Evolutionary conservation across 768 basidiomycete species (phyloP).

Genomic region (Strobilomyces confusus): DNA sequence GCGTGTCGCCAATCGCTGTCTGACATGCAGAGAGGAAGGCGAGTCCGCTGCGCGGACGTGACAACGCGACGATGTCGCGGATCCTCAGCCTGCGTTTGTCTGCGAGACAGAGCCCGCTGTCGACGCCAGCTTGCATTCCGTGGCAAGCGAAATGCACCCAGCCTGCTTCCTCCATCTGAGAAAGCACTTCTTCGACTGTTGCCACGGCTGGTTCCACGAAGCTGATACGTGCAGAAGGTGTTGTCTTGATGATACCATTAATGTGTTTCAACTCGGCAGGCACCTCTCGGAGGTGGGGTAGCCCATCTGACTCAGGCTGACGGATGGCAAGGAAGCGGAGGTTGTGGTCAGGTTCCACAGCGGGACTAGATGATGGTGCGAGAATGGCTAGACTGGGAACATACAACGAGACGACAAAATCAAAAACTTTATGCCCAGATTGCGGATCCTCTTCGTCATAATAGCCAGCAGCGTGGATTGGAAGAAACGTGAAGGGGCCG

Average conservation of each 20-base stretch:
- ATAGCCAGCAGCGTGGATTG: background rate
- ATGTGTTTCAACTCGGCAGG: slow-evolving; percentile 24
- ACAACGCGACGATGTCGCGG: too few species aligned
- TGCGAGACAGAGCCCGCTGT: too few species aligned
- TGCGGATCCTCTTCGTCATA: background rate
- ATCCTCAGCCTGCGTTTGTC: too few species aligned
- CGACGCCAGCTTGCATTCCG: too few species aligned
- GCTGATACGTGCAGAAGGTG: background rate
- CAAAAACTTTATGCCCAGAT: background rate
- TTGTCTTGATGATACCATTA: background rate
- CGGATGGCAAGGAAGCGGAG: background rate
- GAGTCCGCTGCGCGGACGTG: too few species aligned
- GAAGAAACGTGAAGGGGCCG: background rate
- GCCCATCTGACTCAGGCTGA: slow-evolving; percentile 4
- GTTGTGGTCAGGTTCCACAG: too few species aligned
- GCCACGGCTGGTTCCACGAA: slow-evolving; percentile 5
- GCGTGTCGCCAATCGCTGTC: too few species aligned
- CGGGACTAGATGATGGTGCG: background rate
- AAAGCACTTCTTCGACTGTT: slow-evolving; percentile 8
- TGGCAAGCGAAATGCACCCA: too few species aligned
- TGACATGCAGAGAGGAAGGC: too few species aligned
- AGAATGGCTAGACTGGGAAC: slow-evolving; percentile 7
- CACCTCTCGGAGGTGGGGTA: slow-evolving; percentile 6
- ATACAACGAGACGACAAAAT: background rate
- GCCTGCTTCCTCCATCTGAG: too few species aligned